phyloP scores from a whole-genome alignment of 2,329 filamentous ascomycete species.

The Lachnum nothofagi region DNA sequence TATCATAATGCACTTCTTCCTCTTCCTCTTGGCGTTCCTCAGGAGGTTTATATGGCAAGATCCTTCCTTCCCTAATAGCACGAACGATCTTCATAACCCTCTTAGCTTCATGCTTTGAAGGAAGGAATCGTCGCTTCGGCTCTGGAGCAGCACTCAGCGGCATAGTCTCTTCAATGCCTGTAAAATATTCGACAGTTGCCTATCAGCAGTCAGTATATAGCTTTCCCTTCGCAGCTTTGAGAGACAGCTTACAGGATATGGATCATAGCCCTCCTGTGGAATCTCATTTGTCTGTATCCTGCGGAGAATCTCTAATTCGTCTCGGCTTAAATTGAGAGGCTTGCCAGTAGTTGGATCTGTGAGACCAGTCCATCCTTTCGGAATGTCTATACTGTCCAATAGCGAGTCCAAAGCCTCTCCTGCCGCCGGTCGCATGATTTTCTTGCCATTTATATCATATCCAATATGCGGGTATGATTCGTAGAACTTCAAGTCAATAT shows the following conservation, averaged over 20 bases:
- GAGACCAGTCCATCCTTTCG: slow-evolving; percentile 93
- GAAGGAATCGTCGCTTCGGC: slow-evolving; percentile 90
- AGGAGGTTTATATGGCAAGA: slow-evolving; percentile 80
- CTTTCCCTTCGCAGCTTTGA: background rate
- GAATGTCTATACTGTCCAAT: slow-evolving; percentile 91
- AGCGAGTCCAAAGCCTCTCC: slow-evolving; percentile 90
- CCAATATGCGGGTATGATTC: slow-evolving; percentile 97
- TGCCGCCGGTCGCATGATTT: slow-evolving; percentile 90
- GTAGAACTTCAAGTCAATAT: slow-evolving; percentile 92
- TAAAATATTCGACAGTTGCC: slow-evolving; percentile 92
- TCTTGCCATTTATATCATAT: slow-evolving; percentile 98
- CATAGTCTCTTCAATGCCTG: slow-evolving; percentile 85
- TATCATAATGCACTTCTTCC: slow-evolving; percentile 68
- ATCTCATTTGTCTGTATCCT: slow-evolving; percentile 86
- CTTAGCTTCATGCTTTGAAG: slow-evolving; percentile 95
- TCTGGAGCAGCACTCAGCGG: slow-evolving; percentile 90
- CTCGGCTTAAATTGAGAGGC: slow-evolving; percentile 76
- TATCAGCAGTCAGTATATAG: slow-evolving; percentile 32
- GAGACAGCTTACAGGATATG: slow-evolving; percentile 64
- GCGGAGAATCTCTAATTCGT: slow-evolving; percentile 83
- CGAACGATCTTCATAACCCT: slow-evolving; percentile 95
- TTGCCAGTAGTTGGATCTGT: slow-evolving; percentile 93
- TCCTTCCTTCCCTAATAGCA: slow-evolving; percentile 89
- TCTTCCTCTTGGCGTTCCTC: slow-evolving; percentile 67
- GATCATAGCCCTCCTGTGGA: slow-evolving; percentile 82